Evolutionary conservation across 2,329 filamentous ascomycete species (phyloP), one percentile per base, ranked within the genome.

Genomic region (Microcera coccophila): DNA sequence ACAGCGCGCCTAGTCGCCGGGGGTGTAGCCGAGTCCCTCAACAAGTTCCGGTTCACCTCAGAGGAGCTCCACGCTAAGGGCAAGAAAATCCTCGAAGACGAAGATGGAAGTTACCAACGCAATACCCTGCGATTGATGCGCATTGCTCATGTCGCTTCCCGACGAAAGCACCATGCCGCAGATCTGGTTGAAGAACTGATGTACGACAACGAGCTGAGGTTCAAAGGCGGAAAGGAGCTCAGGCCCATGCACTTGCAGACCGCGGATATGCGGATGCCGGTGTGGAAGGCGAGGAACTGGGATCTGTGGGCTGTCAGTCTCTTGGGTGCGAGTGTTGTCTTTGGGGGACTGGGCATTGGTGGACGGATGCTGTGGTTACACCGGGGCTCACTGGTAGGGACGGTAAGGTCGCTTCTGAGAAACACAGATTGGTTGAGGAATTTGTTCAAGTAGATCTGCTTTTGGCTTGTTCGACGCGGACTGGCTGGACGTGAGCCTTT

Each of bases 181-280:
- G 65, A 69, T 37, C 48, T 70, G 21, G 50, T 68, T 18, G 65
- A 69, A 44, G 65, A 69, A 42, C 39, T 68, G 9, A 49, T 69
- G 39, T 64, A 61, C 32, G 66, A 69, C 42, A 47, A 54, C 19
- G 54, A 54, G 36, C 45, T 49, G 5, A 17, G 48, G 4, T 11
- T 41, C 31, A 41, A 39, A 12, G 39, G 37, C 12, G 45, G 35
- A 17, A n/a, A 19, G 14, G 38, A 42, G 37, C 39, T 55, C 12
- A 50, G 58, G n/a, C 60, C 63, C 5, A 66, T 66, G 61, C 65
- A 70, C 45, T 53, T 68, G 21, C 61, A 70, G 53, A 69, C 65
- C 5, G 64, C 66, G 1, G 64, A 68, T 50, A 57, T 54, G 41
- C 54, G 66, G 16, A 69, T 69, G 63, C 54, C 63, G 1, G 26